Base-by-base conservation (phyloP, 306 rosid genomes). In the Gastrolobium villosum region DNA sequence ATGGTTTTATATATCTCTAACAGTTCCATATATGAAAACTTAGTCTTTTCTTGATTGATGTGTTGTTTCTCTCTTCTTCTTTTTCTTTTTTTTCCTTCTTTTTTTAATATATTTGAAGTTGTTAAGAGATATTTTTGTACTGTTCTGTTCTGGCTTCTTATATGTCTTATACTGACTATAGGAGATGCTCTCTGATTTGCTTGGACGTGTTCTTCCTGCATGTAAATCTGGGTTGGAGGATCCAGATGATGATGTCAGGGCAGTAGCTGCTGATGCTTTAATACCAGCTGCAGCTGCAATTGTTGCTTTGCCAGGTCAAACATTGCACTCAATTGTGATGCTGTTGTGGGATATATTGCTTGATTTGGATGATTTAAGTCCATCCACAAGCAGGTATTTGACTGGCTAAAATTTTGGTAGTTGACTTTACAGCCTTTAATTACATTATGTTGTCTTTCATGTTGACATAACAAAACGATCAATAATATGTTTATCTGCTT, bases 261-360 rank as follows among this genome's bases (percentile, higher is more conserved):
- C 99, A 11, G 98, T 95, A 76, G 97, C 99, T 78, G 99, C 99
- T n/a, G 99, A 95, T 81, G 98, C 99, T 71, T 84, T 95, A 72
- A 86, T 95, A 80, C 99, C 99, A 26, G 90, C 97, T 50, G 91
- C 98, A 50, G 86, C 91, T 77, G 84, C 92, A 74, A 86, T 95
- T 87, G 99, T 95, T 75, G 81, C 91, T 53, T 82, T 91, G 66
- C 92, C 88, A 80, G 95, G 90, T 84, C 91, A 85, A 67, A 86
- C 89, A 20, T 75, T 95, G 86, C 91, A 89, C 85, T 87, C 93
- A 81, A 89, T 95, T 73, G 96, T 95, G 85, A 92, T 92, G 94
- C 85, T 95, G 45, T 90, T 95, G 48, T 95, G 99, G 99, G 98
- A 95, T 74, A 95, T 95, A 77, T 77, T 95, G 40, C 98, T 95